phyloP scores from a whole-genome alignment of 306 rosid genomes.

The Astragalus glycyphyllos region DNA sequence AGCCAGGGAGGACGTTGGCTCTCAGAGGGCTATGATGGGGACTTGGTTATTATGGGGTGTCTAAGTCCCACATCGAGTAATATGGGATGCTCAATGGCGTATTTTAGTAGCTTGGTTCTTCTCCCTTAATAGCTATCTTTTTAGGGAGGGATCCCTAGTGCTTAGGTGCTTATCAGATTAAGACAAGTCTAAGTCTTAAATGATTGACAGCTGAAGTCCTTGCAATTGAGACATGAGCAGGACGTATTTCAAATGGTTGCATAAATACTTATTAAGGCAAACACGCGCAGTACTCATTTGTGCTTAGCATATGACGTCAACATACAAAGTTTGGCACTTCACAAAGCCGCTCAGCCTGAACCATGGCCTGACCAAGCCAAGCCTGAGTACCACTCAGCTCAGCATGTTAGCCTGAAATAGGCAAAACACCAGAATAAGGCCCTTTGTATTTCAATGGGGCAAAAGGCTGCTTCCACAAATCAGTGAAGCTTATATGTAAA shows the following conservation, averaged over 20 bases:
- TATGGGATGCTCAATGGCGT: too few species aligned
- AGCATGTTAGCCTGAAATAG: constrained; percentile 51
- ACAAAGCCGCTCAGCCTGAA: constrained; percentile 39
- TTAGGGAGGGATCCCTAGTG: too few species aligned
- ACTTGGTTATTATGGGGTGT: too few species aligned
- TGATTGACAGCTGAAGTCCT: neutral
- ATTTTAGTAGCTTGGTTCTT: too few species aligned
- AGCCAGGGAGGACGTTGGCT: too few species aligned
- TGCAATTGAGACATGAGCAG: constrained; percentile 4
- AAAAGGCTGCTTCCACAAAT: constrained; percentile 31
- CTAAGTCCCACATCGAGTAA: too few species aligned
- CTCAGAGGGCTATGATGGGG: too few species aligned
- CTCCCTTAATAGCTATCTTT: too few species aligned
- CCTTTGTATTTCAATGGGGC: constrained; percentile 34
- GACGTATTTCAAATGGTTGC: constrained; percentile 15
- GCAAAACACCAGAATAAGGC: constrained; percentile 48
- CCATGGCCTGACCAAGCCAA: constrained; percentile 39
- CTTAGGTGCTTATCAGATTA: neutral
- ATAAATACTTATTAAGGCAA: constrained; percentile 3
- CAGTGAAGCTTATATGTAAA: neutral
- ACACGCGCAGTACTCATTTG: neutral
- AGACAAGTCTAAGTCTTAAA: neutral
- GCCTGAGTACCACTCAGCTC: constrained; percentile 43
- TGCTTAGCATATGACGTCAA: constrained; percentile 19
- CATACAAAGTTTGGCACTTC: constrained; percentile 40